phyloP scores from a whole-genome alignment of 805 yeast genomes.

The Hanseniaspora osmophila region DNA sequence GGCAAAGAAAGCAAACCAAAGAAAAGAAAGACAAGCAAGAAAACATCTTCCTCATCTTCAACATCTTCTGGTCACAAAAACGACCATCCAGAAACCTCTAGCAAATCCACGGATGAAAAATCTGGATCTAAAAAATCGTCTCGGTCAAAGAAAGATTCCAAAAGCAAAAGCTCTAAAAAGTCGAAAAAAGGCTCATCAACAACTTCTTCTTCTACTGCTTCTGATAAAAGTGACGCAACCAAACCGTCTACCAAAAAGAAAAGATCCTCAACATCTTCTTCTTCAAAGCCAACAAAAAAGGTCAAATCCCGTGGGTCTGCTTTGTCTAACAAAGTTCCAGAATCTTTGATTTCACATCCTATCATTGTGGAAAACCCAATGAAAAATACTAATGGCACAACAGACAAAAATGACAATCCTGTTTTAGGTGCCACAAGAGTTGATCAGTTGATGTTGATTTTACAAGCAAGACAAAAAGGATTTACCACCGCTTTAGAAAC shows the following conservation, averaged over 20 bases:
- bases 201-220: neutral
- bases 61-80: neutral
- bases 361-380: conserved; percentile 5
- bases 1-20: neutral
- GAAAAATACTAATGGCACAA: neutral
- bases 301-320: neutral
- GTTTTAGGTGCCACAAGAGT: conserved; percentile 76
- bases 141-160: neutral
- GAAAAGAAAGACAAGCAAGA: neutral
- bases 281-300: neutral
- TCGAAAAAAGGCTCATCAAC: neutral
- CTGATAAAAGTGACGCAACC: neutral
- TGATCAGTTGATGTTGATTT: conserved; percentile 80
- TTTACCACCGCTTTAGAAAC: conserved; percentile 49
- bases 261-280: neutral
- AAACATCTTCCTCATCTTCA: neutral
- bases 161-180: neutral
- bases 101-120: neutral
- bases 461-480: conserved; percentile 77
- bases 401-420: conserved; percentile 47
- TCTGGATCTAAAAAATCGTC: neutral
- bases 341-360: conserved; percentile 3
- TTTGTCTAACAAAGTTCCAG: neutral
- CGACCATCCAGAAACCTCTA: neutral
- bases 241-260: neutral